Evolutionary conservation across 1,139 yeast genomes (phyloP).

Genomic region (Hansenula lynferdii): DNA sequence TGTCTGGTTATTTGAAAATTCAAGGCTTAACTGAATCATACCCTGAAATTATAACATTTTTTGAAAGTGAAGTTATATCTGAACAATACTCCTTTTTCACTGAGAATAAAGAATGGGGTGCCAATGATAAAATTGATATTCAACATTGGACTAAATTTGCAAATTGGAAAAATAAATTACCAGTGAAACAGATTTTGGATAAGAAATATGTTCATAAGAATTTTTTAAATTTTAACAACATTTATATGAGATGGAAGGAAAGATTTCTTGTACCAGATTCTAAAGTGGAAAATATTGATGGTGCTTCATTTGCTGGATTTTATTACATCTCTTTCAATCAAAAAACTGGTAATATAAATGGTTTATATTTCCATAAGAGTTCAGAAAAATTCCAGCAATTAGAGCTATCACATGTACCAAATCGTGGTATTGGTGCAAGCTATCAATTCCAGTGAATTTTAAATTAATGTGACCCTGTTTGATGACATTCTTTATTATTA

Average conservation of each 20-base stretch:
- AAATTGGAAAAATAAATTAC: conserved; percentile 40
- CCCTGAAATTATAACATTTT: conserved; percentile 80
- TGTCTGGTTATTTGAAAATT: conserved; percentile 78
- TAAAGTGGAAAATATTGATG: conserved; percentile 52
- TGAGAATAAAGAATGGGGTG: conserved; percentile 48
- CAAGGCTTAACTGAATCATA: conserved; percentile 73
- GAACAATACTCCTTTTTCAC: conserved; percentile 46
- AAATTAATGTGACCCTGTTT: background rate
- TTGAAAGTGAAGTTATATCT: conserved; percentile 82
- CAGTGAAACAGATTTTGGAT: conserved; percentile 23
- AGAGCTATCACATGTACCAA: conserved; percentile 43
- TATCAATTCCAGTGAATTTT: conserved; percentile 27
- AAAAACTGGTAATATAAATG: conserved; percentile 66
- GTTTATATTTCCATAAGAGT: conserved; percentile 74
- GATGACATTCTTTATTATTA: too few species aligned
- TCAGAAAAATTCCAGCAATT: conserved; percentile 76
- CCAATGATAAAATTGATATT: conserved; percentile 63
- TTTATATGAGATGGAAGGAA: conserved; percentile 96
- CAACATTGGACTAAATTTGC: conserved; percentile 86
- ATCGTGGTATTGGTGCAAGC: conserved; percentile 31
- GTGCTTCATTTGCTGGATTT: conserved; percentile 91
- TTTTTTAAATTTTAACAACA: conserved; percentile 38
- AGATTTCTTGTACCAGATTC: conserved; percentile 81
- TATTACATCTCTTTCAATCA: conserved; percentile 84
- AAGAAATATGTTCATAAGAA: conserved; percentile 27